These are phyloP conservation scores for Exophiala lecanii-corni DNA, from an alignment of 2,329 filamentous ascomycete genomes.

Conservation along the genomic window DNA sequence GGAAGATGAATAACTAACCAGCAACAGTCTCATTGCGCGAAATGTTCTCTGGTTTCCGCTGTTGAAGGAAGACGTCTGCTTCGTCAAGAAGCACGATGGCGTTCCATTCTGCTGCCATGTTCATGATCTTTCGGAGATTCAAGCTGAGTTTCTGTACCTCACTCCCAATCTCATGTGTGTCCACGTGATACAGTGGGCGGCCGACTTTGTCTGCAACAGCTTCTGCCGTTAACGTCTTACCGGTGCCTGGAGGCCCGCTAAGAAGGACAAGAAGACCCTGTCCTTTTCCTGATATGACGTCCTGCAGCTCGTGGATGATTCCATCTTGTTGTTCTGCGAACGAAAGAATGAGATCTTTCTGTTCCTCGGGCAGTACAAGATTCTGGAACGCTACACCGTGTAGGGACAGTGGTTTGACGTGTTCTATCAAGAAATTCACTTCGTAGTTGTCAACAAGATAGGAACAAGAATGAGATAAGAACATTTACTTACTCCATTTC, in stretches of 20 bases:
- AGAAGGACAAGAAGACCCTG: conserved; percentile 35
- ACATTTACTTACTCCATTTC: background rate
- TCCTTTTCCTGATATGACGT: conserved; percentile 37
- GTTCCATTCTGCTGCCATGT: conserved; percentile 36
- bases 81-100: conserved; percentile 29
- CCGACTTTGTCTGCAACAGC: conserved; percentile 37
- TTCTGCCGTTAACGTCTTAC: conserved; percentile 39
- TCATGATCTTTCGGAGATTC: conserved; percentile 35
- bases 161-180: conserved; percentile 39
- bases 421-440: background rate
- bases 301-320: conserved; percentile 26
- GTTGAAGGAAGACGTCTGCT: conserved; percentile 29
- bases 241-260: conserved; percentile 36
- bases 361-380: conserved; percentile 22
- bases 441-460: background rate
- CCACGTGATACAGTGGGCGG: conserved; percentile 39
- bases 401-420: background rate
- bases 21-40: conserved; percentile 28
- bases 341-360: conserved; percentile 35
- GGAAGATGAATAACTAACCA: no score
- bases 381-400: conserved; percentile 8
- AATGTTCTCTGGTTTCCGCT: conserved; percentile 22
- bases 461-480: background rate
- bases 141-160: conserved; percentile 34
- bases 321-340: conserved; percentile 27